Conservation (phyloP, 306 rosid genomes). For the Cucumis cinereus region DNA sequence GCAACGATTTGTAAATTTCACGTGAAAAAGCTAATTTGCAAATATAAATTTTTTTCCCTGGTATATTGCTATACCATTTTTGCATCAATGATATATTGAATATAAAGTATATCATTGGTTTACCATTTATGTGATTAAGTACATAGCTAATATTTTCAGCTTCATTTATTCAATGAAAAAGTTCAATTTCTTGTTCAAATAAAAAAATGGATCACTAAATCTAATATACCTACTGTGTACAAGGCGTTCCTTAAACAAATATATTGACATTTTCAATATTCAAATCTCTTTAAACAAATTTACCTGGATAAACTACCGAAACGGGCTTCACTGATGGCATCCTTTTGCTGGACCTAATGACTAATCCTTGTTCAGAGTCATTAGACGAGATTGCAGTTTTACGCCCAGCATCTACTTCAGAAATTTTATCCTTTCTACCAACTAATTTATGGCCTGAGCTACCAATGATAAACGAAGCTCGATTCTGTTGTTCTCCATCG, state of each 20-base stretch:
- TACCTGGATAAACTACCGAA: conserved; percentile 1
- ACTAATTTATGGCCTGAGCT: conserved; percentile 6
- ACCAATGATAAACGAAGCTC: not conserved
- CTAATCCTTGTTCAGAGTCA: not conserved
- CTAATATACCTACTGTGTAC: not conserved
- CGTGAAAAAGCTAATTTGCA: not conserved
- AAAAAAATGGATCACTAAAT: not conserved
- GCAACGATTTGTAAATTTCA: not conserved
- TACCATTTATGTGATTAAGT: not conserved
- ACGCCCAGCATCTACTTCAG: not conserved
- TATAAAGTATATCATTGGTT: not conserved
- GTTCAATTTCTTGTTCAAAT: no score
- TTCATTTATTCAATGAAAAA: no score
- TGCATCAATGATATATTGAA: not conserved
- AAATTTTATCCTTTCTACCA: not conserved
- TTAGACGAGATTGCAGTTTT: not conserved
- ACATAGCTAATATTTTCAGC: not conserved
- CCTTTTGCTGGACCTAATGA: not conserved
- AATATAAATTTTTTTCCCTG: not conserved
- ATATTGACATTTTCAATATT: no score
- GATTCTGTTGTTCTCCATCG: not conserved
- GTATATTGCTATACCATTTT: not conserved
- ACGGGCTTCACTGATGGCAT: not conserved
- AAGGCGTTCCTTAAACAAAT: no score
- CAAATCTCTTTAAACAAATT: not conserved